Conservation (phyloP, 306 rosid species). For the Dryas drummondii region DNA sequence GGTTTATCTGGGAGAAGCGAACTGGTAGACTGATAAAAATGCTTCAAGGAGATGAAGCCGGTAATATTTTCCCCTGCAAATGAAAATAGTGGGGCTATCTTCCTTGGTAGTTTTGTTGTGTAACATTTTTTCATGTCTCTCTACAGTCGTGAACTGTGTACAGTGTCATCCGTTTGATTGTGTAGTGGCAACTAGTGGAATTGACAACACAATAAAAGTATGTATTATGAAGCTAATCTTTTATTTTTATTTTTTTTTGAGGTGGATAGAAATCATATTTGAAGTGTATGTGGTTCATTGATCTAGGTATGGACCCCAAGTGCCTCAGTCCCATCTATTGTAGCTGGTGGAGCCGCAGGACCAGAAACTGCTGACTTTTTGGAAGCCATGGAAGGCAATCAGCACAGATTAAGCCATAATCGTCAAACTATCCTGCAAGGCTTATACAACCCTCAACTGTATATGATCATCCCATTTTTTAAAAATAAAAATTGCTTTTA, state of each 20-base stretch:
- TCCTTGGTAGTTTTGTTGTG: conserved; percentile 5
- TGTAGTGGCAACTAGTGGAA: conserved; percentile 96
- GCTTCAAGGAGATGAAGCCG: conserved; percentile 84
- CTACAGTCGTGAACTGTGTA: conserved; percentile 84
- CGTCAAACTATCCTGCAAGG: conserved; percentile 79
- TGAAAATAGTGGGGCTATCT: not conserved
- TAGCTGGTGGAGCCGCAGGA: conserved; percentile 72
- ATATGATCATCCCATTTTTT: conserved; percentile 2
- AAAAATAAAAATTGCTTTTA: not conserved
- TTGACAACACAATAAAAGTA: conserved; percentile 93
- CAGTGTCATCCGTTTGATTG: conserved; percentile 90
- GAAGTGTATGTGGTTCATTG: conserved; percentile 32
- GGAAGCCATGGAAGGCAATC: conserved; percentile 72
- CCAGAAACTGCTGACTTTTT: conserved; percentile 71
- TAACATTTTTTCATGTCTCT: conserved; percentile 25
- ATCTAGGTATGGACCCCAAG: conserved; percentile 86
- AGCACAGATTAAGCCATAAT: conserved; percentile 61
- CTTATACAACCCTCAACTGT: conserved; percentile 17
- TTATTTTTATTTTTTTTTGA: not conserved
- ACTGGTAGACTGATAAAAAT: conserved; percentile 89
- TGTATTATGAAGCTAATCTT: conserved; percentile 23
- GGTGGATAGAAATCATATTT: conserved; percentile 22
- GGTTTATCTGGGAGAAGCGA: conserved; percentile 94
- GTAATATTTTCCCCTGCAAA: conserved; percentile 41
- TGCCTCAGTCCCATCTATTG: conserved; percentile 70